phyloP scores from a whole-genome alignment of 352 stramenopile genomes.

The Plasmopara muralis region DNA sequence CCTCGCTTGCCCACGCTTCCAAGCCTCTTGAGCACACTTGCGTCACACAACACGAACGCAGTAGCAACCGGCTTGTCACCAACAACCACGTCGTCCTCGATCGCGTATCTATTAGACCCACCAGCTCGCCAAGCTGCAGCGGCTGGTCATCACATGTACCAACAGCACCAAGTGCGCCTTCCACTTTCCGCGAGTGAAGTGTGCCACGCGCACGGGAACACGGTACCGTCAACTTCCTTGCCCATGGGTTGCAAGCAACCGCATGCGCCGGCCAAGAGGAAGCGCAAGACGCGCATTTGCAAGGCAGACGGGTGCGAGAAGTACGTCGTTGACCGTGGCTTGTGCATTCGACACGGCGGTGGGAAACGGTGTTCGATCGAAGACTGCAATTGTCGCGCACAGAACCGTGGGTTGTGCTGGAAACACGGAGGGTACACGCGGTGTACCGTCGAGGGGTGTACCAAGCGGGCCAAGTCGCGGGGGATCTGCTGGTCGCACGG shows the following conservation, averaged over 20 bases:
- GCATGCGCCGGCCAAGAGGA: slow-evolving; percentile 25
- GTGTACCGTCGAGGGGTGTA: slow-evolving; percentile 46
- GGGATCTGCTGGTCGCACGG: slow-evolving; percentile 85
- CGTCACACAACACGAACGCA: slow-evolving; percentile 11
- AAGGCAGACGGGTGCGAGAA: slow-evolving; percentile 34
- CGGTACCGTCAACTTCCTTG: slow-evolving; percentile 5
- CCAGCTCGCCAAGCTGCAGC: slow-evolving; percentile 4
- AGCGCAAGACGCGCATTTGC: slow-evolving; percentile 42
- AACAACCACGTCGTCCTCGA: slow-evolving; percentile 18
- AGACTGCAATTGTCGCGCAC: slow-evolving; percentile 38
- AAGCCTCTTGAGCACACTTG: slow-evolving; percentile 26
- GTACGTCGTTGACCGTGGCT: background rate
- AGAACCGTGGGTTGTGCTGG: slow-evolving; percentile 39
- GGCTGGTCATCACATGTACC: slow-evolving; percentile 9
- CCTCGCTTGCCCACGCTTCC: slow-evolving; percentile 27
- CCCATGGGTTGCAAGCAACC: slow-evolving; percentile 11
- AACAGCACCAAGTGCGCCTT: slow-evolving; percentile 7
- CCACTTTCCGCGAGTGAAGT: slow-evolving; percentile 9
- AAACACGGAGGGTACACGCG: slow-evolving; percentile 27
- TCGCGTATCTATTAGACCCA: slow-evolving; percentile 34
- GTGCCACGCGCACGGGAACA: slow-evolving; percentile 24
- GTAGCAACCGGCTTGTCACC: slow-evolving; percentile 15
- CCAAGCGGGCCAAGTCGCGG: slow-evolving; percentile 65
- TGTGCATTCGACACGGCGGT: slow-evolving; percentile 6
- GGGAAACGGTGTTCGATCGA: slow-evolving; percentile 40